These are phyloP conservation scores for Ascochyta viciae-villosae DNA, from an alignment of 2,329 filamentous ascomycete genomes.

Conservation along the genomic window DNA sequence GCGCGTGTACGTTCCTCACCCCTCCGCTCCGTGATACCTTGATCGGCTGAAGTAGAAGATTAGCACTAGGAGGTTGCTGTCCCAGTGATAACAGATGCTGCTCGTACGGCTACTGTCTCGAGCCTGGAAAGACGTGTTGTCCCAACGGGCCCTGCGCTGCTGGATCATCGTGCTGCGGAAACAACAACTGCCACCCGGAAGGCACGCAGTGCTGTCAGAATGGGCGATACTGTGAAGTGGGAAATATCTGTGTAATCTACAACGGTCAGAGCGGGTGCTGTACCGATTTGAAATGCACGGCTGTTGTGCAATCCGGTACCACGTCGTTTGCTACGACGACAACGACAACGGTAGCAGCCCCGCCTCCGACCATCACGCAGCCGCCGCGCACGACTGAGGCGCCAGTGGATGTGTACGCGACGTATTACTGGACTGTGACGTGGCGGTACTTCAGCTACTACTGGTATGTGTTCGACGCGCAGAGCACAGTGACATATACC, in stretches of 20 bases:
- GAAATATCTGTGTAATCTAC: constrained; percentile 23
- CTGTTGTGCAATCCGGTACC: constrained; percentile 20
- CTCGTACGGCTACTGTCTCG: constrained; percentile 25
- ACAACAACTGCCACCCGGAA: constrained; percentile 19
- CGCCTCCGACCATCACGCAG: constrained; percentile 13
- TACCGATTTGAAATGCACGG: constrained; percentile 26
- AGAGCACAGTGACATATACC: constrained; percentile 23
- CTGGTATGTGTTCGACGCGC: constrained; percentile 18
- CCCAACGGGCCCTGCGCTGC: constrained; percentile 17
- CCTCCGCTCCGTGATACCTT: neutral
- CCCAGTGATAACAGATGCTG: constrained; percentile 18
- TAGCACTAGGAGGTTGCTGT: constrained; percentile 23
- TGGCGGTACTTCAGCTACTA: constrained; percentile 28
- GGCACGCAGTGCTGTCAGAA: constrained; percentile 20
- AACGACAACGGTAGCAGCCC: neutral
- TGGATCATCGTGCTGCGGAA: constrained; percentile 19
- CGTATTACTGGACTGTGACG: constrained; percentile 27
- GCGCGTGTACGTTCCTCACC: constrained; percentile 12
- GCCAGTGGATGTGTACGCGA: constrained; percentile 11
- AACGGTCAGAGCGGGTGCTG: constrained; percentile 23
- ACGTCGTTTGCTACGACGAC: constrained; percentile 16
- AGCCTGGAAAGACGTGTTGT: constrained; percentile 24
- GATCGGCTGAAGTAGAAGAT: neutral
- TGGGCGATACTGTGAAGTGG: constrained; percentile 23
- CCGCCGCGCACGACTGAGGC: constrained; percentile 12